Evolutionary conservation across 208 protist species (phyloP).

Genomic region (Leishmania major): DNA sequence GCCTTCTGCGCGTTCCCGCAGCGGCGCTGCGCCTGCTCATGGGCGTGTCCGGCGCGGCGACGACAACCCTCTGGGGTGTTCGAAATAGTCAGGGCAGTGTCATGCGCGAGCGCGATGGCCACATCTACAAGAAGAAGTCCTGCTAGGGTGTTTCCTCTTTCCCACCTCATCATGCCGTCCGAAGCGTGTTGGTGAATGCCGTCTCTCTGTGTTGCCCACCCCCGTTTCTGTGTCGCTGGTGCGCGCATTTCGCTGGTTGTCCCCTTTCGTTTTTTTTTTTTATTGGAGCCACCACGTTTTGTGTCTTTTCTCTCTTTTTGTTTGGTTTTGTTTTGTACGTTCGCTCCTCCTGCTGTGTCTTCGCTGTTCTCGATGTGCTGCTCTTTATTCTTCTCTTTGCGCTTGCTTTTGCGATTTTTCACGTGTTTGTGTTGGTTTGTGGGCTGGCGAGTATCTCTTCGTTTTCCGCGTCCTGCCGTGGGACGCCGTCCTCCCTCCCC

Average conservation of each 20-base stretch:
- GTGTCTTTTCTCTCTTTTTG: background rate
- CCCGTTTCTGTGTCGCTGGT: background rate
- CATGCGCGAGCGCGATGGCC: slow-evolving; percentile 22
- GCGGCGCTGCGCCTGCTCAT: slow-evolving; percentile 40
- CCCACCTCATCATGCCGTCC: background rate
- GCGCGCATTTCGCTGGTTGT: background rate
- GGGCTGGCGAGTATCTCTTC: background rate
- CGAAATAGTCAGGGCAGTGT: slow-evolving; percentile 34
- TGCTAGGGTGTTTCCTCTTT: background rate
- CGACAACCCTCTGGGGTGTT: slow-evolving; percentile 38
- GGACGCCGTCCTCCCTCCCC: background rate
- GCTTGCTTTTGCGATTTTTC: background rate
- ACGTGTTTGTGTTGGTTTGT: background rate
- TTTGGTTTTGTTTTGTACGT: background rate
- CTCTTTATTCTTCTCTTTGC: background rate
- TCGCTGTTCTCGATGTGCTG: background rate
- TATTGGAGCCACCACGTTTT: background rate
- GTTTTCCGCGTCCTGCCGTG: background rate
- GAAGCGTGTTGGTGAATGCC: background rate
- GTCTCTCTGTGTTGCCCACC: no score
- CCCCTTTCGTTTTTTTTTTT: background rate
- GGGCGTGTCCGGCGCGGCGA: slow-evolving; percentile 40
- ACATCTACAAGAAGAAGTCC: slow-evolving; percentile 36
- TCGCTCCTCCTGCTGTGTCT: background rate
- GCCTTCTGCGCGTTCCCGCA: slow-evolving; percentile 33